These are phyloP conservation scores for Cladosporium austrohemisphaericum DNA, from an alignment of 2,329 filamentous ascomycete genomes.

Conservation along the genomic window DNA sequence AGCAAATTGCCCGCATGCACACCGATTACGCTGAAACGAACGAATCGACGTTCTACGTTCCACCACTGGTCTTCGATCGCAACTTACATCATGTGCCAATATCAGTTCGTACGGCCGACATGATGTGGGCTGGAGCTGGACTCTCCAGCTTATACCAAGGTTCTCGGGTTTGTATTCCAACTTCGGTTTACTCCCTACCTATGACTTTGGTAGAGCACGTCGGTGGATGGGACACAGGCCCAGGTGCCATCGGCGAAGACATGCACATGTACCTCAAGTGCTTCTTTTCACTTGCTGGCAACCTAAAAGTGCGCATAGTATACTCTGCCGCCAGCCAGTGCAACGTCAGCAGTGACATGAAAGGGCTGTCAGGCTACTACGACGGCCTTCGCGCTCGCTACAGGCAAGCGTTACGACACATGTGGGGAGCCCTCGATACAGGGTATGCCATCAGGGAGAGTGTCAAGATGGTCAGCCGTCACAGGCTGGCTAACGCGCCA, in stretches of 20 bases:
- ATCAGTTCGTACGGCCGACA: constrained; percentile 66
- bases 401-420: constrained; percentile 68
- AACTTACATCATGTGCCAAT: constrained; percentile 66
- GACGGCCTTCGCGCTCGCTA: constrained; percentile 63
- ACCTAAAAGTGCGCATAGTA: constrained; percentile 61
- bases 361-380: constrained; percentile 52
- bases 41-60: constrained; percentile 62
- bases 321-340: constrained; percentile 68
- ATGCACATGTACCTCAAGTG: constrained; percentile 76
- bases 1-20: constrained; percentile 62
- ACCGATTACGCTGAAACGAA: constrained; percentile 57
- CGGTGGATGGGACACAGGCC: constrained; percentile 67
- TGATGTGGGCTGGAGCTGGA: constrained; percentile 68
- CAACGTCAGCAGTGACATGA: constrained; percentile 62
- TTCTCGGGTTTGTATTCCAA: constrained; percentile 64
- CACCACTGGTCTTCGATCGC: constrained; percentile 70
- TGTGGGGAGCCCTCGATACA: constrained; percentile 71
- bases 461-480: constrained; percentile 27
- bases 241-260: constrained; percentile 71
- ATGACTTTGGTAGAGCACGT: constrained; percentile 64
- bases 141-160: constrained; percentile 64
- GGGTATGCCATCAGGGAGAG: constrained; percentile 55
- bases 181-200: constrained; percentile 69
- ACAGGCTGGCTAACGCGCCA: constrained; percentile 17
- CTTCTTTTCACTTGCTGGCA: constrained; percentile 69